Evolutionary conservation across 2,329 filamentous ascomycete species (phyloP), one percentile per base, ranked within the genome.

Genomic region (Fusarium coicis): DNA sequence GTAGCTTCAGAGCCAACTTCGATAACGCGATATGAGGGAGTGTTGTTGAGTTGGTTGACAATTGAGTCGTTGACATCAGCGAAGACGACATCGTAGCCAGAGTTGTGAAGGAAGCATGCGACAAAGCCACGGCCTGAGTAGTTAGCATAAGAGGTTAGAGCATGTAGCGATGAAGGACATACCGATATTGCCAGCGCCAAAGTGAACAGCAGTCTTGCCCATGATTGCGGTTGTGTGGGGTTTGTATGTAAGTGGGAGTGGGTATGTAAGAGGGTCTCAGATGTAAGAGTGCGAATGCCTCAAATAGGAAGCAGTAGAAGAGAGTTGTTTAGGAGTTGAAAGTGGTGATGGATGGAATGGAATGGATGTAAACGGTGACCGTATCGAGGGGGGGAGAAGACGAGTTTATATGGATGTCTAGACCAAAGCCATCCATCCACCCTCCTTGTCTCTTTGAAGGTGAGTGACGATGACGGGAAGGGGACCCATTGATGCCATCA

Each of bases 51-150:
- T 59, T 88, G 84, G 78, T 96, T 87, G 81, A 98, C 96, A 72
- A 98, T 87, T 70, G 85, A 85, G 81, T 96, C 94, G 85, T 95
- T 92, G 75, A 99, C 95, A 87, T 99, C 96, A 77, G 97, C 92
- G 80, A 99, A 98, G 85, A 98, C 88, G 79, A 99, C 96, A 81
- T 98, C 94, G 82, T 95, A 99, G 81, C 94, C 95, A 18, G 95
- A 96, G 83, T 97, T 93, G 87, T 97, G 94, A 44, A 98, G 90
- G 85, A 98, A 96, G 84, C 94, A 94, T 79, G 93, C 94, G 62
- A 96, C 93, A 77, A 96, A 96, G 83, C 94, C 93, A 82, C 93
- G 92, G 83, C 88, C 85, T 87, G 28, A 11, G 6, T 28, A 34
- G 46, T 76, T 63, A 75, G 68, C 73, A 34, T 56, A 9, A 52